phyloP scores from a whole-genome alignment of 1,284 basidiomycete species.

The Fomitopsis betulina region DNA sequence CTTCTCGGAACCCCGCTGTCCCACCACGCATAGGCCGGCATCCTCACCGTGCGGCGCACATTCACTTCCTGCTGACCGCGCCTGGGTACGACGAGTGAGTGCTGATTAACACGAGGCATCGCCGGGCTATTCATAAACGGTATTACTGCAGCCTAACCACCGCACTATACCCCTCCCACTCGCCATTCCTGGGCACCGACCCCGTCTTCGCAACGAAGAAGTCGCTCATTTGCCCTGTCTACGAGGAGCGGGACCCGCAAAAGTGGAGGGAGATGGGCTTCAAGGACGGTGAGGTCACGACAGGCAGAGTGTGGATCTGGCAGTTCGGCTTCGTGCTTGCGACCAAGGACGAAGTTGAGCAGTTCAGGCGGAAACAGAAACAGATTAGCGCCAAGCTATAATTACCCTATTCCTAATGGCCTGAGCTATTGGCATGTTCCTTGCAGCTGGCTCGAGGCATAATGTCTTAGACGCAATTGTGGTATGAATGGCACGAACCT shows the following conservation, averaged over 20 bases:
- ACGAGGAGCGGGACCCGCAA: slow-evolving; percentile 26
- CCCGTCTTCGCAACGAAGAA: slow-evolving; percentile 39
- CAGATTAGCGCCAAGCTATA: slow-evolving; percentile 14
- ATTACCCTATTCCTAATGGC: no score
- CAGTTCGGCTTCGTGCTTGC: slow-evolving; percentile 33
- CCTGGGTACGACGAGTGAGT: slow-evolving; percentile 35
- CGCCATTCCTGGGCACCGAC: slow-evolving; percentile 37
- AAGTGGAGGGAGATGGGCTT: slow-evolving; percentile 31
- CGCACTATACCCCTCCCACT: slow-evolving; percentile 35
- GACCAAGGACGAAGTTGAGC: slow-evolving; percentile 28
- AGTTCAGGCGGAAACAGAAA: slow-evolving; percentile 19
- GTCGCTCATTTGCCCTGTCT: slow-evolving; percentile 32
- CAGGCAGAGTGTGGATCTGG: slow-evolving; percentile 32
- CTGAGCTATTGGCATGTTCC: not conserved
- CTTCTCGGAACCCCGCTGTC: not conserved
- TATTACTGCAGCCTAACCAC: slow-evolving; percentile 27
- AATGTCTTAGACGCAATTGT: no score
- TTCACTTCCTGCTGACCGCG: slow-evolving; percentile 33
- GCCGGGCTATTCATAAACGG: not conserved
- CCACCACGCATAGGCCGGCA: slow-evolving; percentile 25
- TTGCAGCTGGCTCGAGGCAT: no score
- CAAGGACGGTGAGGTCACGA: slow-evolving; percentile 26
- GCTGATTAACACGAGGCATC: not conserved
- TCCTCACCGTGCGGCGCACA: slow-evolving; percentile 36
- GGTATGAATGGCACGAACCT: no score